Conservation (phyloP, 2,329 filamentous ascomycete species). For the Calonectria montana region DNA sequence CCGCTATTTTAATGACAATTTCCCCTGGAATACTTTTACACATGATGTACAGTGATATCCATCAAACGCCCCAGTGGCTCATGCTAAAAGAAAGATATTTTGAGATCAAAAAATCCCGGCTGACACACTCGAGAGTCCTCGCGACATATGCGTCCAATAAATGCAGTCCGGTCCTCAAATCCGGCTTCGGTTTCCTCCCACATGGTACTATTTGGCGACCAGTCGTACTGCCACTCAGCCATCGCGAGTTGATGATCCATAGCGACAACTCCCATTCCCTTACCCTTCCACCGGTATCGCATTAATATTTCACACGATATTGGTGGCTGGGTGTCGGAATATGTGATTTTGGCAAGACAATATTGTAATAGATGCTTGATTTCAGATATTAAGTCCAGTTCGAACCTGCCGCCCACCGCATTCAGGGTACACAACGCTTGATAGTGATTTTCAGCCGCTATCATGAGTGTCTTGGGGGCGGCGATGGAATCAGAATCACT, state of each 20-base stretch:
- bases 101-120: not conserved
- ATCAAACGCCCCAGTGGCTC: too few species aligned
- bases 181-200: not conserved
- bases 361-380: not conserved
- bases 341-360: not conserved
- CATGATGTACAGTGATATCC: not conserved
- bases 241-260: not conserved
- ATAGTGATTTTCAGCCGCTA: not conserved
- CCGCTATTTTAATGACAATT: not conserved
- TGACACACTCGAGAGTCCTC: not conserved
- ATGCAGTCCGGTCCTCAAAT: not conserved
- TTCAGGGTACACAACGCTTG: not conserved
- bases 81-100: not conserved
- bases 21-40: not conserved
- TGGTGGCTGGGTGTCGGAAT: not conserved
- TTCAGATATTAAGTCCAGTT: not conserved
- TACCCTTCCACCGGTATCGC: not conserved
- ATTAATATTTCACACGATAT: not conserved
- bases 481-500: not conserved
- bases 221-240: not conserved
- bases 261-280: not conserved
- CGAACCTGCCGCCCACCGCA: not conserved
- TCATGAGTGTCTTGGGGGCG: not conserved
- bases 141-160: not conserved
- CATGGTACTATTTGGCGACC: not conserved